These are phyloP conservation scores for Stemphylium lycopersici DNA, from an alignment of 2,329 filamentous ascomycete genomes.

Conservation along the genomic window DNA sequence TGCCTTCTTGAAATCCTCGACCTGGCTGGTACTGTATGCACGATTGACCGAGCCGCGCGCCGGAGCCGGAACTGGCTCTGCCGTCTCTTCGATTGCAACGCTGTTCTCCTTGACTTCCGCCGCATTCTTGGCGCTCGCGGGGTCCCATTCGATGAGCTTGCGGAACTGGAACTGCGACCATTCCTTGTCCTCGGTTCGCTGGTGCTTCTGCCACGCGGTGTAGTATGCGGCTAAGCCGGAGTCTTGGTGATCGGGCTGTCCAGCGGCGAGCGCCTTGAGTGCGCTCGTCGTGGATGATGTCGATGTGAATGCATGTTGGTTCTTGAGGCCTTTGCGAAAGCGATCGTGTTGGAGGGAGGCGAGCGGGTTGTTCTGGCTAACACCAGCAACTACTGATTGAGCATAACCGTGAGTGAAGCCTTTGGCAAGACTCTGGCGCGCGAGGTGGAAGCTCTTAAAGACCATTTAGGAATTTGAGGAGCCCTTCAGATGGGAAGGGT, in stretches of 20 bases:
- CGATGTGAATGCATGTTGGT: slow-evolving; percentile 76
- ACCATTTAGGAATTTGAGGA: slow-evolving; percentile 82
- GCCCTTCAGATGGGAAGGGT: slow-evolving; percentile 65
- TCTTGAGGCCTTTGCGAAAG: slow-evolving; percentile 61
- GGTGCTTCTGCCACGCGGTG: slow-evolving; percentile 82
- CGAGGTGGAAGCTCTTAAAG: slow-evolving; percentile 77
- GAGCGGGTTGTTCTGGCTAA: slow-evolving; percentile 65
- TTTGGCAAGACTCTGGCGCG: slow-evolving; percentile 97
- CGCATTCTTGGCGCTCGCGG: slow-evolving; percentile 48
- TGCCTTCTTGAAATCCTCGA: slow-evolving; percentile 66
- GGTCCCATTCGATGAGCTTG: slow-evolving; percentile 88
- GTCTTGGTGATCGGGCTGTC: slow-evolving; percentile 46
- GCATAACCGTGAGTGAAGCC: slow-evolving; percentile 97
- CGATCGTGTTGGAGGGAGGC: slow-evolving; percentile 57
- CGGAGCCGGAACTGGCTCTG: slow-evolving; percentile 36
- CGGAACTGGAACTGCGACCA: slow-evolving; percentile 93
- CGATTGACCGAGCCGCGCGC: slow-evolving; percentile 50
- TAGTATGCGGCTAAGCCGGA: slow-evolving; percentile 85
- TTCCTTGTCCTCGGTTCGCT: slow-evolving; percentile 71
- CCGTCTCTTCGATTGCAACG: slow-evolving; percentile 38
- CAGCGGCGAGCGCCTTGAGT: slow-evolving; percentile 40
- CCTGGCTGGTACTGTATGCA: slow-evolving; percentile 60
- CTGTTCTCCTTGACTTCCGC: slow-evolving; percentile 48
- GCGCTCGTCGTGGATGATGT: slow-evolving; percentile 45
- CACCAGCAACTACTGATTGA: slow-evolving; percentile 93